Conservation (phyloP, 495 filamentous ascomycete genomes). For the Penicillium ochrochloron region DNA sequence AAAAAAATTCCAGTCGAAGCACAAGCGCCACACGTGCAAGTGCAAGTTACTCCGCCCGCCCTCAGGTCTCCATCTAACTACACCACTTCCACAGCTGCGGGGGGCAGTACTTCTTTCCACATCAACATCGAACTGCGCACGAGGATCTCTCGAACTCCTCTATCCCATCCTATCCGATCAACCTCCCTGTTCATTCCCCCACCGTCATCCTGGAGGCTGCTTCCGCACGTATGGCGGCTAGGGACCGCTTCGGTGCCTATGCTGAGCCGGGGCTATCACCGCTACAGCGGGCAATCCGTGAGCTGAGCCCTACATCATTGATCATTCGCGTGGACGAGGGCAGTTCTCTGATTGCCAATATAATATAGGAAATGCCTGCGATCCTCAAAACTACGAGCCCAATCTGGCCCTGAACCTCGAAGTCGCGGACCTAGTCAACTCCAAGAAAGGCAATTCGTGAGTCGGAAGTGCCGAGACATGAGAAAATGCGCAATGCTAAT, state of each 20-base stretch:
- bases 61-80: slow-evolving; percentile 27
- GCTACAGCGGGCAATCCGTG: slow-evolving; percentile 91
- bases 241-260: slow-evolving; percentile 90
- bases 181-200: slow-evolving; percentile 18
- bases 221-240: slow-evolving; percentile 90
- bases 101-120: slow-evolving; percentile 26
- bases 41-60: slow-evolving; percentile 36
- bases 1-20: slow-evolving; percentile 31
- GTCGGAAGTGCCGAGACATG: slow-evolving; percentile 27
- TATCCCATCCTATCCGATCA: slow-evolving; percentile 14
- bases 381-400: slow-evolving; percentile 94
- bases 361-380: slow-evolving; percentile 79
- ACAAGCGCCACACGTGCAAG: slow-evolving; percentile 40
- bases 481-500: slow-evolving; percentile 24
- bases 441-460: slow-evolving; percentile 94
- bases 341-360: slow-evolving; percentile 12
- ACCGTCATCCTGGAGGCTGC: slow-evolving; percentile 80
- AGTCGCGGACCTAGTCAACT: slow-evolving; percentile 94
- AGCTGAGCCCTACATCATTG: slow-evolving; percentile 22
- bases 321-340: slow-evolving; percentile 12
- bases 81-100: slow-evolving; percentile 12
- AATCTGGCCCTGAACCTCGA: slow-evolving; percentile 96
- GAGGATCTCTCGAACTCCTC: slow-evolving; percentile 15
- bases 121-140: slow-evolving; percentile 17
- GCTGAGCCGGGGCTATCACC: slow-evolving; percentile 78